These are phyloP conservation scores for Nephelium lappaceum DNA, from an alignment of 345 rosid species.

Conservation along the genomic window DNA sequence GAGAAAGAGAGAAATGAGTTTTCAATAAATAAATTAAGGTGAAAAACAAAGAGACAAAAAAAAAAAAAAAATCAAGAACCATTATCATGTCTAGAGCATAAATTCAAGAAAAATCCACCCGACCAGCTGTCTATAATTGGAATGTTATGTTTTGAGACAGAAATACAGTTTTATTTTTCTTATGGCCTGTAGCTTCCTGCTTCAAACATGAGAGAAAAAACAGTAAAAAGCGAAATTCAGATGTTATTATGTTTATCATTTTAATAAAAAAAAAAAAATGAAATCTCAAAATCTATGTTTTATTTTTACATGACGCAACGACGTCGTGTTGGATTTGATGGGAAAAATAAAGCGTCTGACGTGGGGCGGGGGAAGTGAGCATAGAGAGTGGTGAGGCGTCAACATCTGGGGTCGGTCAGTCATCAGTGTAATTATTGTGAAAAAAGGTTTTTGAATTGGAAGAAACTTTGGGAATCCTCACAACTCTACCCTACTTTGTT, in stretches of 20 bases:
- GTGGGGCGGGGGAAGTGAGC: no score
- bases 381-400: no score
- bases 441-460: no score
- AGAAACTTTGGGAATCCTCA: no score
- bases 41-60: background rate
- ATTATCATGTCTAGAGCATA: constrained; percentile 25
- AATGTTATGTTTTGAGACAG: constrained; percentile 2
- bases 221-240: background rate
- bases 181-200: constrained; percentile 10
- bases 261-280: no score
- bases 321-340: no score
- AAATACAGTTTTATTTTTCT: background rate
- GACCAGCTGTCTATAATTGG: constrained; percentile 20
- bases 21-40: constrained; percentile 17
- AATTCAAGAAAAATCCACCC: background rate
- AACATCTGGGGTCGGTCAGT: no score
- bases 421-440: no score
- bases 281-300: background rate
- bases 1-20: constrained; percentile 1
- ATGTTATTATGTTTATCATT: background rate
- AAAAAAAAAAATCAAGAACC: constrained; percentile 2
- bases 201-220: background rate
- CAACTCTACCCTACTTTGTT: no score
- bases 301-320: no score
- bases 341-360: no score